Evolutionary conservation across 2,329 filamentous ascomycete species (phyloP).

Genomic region (Ophiocordyceps camponoti-saundersi): DNA sequence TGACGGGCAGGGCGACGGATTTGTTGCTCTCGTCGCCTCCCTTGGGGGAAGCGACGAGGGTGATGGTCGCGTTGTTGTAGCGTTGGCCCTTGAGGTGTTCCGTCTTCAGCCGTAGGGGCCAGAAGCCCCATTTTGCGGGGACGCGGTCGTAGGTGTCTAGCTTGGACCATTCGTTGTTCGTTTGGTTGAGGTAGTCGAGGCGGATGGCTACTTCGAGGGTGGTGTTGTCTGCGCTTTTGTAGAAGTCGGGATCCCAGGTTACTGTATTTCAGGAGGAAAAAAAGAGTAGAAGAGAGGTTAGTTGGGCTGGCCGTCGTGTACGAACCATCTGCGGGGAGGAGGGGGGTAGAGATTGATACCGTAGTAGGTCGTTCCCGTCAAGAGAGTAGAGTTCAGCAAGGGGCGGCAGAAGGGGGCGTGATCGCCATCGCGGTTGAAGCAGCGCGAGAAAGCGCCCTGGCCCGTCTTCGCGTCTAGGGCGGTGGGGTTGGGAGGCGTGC

Average conservation of each 20-base stretch:
- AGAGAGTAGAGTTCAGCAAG: conserved; percentile 22
- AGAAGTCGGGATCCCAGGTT: conserved; percentile 38
- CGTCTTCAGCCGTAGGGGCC: conserved; percentile 23
- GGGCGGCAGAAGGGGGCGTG: conserved; percentile 36
- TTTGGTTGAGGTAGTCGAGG: conserved; percentile 22
- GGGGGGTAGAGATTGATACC: conserved; percentile 15
- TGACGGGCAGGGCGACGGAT: conserved; percentile 24
- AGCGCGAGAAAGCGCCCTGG: conserved; percentile 31
- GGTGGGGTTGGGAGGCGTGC: conserved; percentile 26
- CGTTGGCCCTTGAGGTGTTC: conserved; percentile 18
- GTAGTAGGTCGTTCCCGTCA: conserved; percentile 31
- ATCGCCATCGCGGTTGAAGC: conserved; percentile 21
- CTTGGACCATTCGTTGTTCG: conserved; percentile 17
- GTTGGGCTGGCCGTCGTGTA: too few species aligned
- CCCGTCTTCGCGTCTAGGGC: conserved; percentile 19
- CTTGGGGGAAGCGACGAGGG: conserved; percentile 21
- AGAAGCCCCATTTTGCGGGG: conserved; percentile 28
- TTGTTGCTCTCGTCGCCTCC: conserved; percentile 17
- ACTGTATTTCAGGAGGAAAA: too few species aligned
- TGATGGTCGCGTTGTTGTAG: conserved; percentile 30
- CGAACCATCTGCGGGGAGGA: not conserved
- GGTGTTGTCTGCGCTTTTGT: conserved; percentile 18
- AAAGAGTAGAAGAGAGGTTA: too few species aligned
- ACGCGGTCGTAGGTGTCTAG: conserved; percentile 18
- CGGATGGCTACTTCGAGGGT: conserved; percentile 17